phyloP scores from a whole-genome alignment of 768 basidiomycete species.

The Hemileccinum rubropunctum region DNA sequence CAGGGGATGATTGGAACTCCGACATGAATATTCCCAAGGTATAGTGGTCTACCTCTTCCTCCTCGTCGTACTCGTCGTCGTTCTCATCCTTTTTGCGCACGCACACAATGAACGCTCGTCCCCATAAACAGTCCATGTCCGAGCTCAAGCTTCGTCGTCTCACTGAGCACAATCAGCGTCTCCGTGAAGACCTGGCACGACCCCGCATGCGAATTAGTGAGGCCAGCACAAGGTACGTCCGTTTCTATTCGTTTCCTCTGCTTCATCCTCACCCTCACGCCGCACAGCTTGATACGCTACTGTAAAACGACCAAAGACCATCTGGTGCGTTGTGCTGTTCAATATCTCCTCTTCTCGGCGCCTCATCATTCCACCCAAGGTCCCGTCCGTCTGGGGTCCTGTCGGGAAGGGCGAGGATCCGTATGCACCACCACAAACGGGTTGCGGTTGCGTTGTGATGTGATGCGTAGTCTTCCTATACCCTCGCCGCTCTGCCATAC shows the following conservation, averaged over 20 bases:
- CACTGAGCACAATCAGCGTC: conserved; percentile 89
- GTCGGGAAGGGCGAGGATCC: conserved; percentile 89
- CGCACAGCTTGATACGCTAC: conserved; percentile 80
- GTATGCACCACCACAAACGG: conserved; percentile 77
- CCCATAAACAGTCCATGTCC: conserved; percentile 93
- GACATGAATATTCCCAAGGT: conserved; percentile 11
- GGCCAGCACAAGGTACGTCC: conserved; percentile 72
- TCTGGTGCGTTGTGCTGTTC: conserved; percentile 51
- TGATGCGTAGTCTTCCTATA: conserved; percentile 40
- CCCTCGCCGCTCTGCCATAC: conserved; percentile 33
- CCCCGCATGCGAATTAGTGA: conserved; percentile 92
- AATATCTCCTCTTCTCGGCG: background rate
- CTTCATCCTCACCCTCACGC: background rate
- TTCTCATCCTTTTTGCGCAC: conserved; percentile 6
- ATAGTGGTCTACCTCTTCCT: background rate
- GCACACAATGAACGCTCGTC: conserved; percentile 63
- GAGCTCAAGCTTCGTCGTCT: conserved; percentile 94
- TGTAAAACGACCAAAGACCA: conserved; percentile 93
- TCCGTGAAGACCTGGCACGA: conserved; percentile 85
- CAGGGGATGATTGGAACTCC: conserved; percentile 21
- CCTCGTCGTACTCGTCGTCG: background rate
- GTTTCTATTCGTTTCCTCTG: background rate
- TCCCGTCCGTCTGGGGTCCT: conserved; percentile 94
- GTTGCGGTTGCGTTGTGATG: conserved; percentile 74
- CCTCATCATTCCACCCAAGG: conserved; percentile 42